Percentiles rank a stretch among this genome's conserved stretches.
These are phyloP conservation scores for Hymenoscyphus fructigenus DNA, from an alignment of 2,329 filamentous ascomycete genomes.

Conservation along the genomic window DNA sequence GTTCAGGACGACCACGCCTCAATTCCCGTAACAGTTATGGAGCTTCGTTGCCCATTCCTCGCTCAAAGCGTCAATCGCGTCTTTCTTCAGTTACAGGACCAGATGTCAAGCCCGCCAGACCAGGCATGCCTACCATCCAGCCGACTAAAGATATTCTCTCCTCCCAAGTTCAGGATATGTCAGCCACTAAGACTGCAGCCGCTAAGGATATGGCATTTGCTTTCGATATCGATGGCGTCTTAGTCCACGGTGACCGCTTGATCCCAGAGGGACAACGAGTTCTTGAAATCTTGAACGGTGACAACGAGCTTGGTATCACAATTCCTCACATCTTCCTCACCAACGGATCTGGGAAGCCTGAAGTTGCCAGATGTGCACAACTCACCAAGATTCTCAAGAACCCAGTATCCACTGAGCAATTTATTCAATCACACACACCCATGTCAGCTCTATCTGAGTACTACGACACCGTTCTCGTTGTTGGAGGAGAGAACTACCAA, in stretches of 20 bases:
- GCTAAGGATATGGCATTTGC: slow-evolving; percentile 82
- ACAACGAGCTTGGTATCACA: slow-evolving; percentile 77
- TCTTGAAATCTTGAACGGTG: slow-evolving; percentile 70
- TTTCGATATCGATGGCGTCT: slow-evolving; percentile 75
- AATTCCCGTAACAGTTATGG: slow-evolving; percentile 76
- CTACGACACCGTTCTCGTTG: slow-evolving; percentile 73
- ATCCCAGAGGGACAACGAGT: slow-evolving; percentile 67
- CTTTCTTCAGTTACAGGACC: slow-evolving; percentile 60
- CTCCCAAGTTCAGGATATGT: slow-evolving; percentile 67
- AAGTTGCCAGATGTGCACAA: slow-evolving; percentile 63
- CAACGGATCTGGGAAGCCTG: slow-evolving; percentile 72
- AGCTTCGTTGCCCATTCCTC: slow-evolving; percentile 68
- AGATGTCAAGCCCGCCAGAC: slow-evolving; percentile 47
- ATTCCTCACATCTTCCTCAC: slow-evolving; percentile 74
- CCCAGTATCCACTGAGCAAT: slow-evolving; percentile 68
- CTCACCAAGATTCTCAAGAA: slow-evolving; percentile 64
- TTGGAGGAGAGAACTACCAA: slow-evolving; percentile 73
- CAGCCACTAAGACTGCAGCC: slow-evolving; percentile 61
- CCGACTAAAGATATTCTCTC: slow-evolving; percentile 67
- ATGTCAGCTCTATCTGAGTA: slow-evolving; percentile 76
- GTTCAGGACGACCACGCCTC: slow-evolving; percentile 43
- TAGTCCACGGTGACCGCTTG: slow-evolving; percentile 69
- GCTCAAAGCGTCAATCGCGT: slow-evolving; percentile 66
- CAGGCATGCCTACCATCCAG: slow-evolving; percentile 58
- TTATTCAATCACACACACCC: slow-evolving; percentile 75